Base-by-base conservation (phyloP, 805 yeast species). In the Ogataea neopini region DNA sequence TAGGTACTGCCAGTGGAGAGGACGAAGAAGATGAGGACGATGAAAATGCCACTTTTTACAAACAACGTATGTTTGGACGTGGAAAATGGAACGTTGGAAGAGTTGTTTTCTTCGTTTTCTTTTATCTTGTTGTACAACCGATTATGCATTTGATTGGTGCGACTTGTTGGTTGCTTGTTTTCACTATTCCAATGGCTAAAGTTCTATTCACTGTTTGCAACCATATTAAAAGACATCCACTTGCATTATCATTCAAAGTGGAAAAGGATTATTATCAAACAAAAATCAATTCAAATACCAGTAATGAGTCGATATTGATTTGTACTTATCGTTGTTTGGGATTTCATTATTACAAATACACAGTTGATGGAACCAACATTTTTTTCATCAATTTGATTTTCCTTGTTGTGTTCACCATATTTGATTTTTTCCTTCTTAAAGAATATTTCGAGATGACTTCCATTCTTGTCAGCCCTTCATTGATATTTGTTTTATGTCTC, bases 301-400 rank as follows among this genome's bases (percentile, higher is more conserved):
- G 80, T 40, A 76, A 80, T 58, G 81, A 77, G 54, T 70, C 81
- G 19, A 81, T 94, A 47, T 67, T 94, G 42, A 73, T 94, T 34
- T 90, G 97, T 68, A 91, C 98, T 1, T 92, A 89, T 69, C 79
- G 98, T 61, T 88, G 96, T 47, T 82, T 89, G 54, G 98, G 98
- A 1, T 76, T 81, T 64, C 96, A 90, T 64, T 94, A 94, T 69
- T 94, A 91, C 73, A 94, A 94, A 72, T 91, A 88, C 67, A 94
- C 99, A 0, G 88, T 94, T 40, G 97, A 88, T 54, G 99, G 99
- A 50, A 91, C 97, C 2, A 92, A 94, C 66, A 86, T 92, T 47
- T 87, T 94, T 57, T 86, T 94, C 63, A 83, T 94, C 69, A 94
- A 94, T 62, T 70, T 94, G 67, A 75, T 88, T 61, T 77, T 80